Conservation (phyloP, 495 filamentous ascomycete genomes). For the Penicillium soppii region DNA sequence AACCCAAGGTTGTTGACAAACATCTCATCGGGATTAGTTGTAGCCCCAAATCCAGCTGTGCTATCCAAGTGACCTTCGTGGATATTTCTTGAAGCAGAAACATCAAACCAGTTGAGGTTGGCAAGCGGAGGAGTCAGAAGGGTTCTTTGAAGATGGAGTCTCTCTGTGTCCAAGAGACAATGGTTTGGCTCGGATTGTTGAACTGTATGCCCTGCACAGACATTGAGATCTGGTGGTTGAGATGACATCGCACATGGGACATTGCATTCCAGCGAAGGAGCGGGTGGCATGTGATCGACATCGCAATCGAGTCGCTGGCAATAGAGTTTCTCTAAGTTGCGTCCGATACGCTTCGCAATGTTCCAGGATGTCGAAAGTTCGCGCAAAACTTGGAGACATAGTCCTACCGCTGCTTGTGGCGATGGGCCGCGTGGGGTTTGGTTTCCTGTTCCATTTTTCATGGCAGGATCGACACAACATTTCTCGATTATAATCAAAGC, state of each 20-base stretch:
- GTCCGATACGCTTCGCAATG: slow-evolving; percentile 25
- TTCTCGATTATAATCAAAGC: slow-evolving; percentile 25
- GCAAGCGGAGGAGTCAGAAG: neutral
- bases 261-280: neutral
- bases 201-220: neutral
- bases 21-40: slow-evolving; percentile 10
- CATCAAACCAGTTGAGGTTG: neutral
- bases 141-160: neutral
- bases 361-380: slow-evolving; percentile 29
- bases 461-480: slow-evolving; percentile 6
- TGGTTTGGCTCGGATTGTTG: neutral
- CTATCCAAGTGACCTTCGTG: neutral
- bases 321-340: slow-evolving; percentile 25
- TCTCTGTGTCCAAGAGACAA: neutral
- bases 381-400: slow-evolving; percentile 18
- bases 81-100: neutral
- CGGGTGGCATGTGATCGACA: slow-evolving; percentile 7
- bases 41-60: neutral
- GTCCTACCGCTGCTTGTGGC: slow-evolving; percentile 13
- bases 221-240: neutral
- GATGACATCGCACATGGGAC: neutral
- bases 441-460: neutral
- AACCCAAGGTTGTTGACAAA: slow-evolving; percentile 24
- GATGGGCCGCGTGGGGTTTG: slow-evolving; percentile 1
- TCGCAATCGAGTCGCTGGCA: slow-evolving; percentile 13